Conservation (phyloP, 345 rosid genomes). For the Mangifera indica region DNA sequence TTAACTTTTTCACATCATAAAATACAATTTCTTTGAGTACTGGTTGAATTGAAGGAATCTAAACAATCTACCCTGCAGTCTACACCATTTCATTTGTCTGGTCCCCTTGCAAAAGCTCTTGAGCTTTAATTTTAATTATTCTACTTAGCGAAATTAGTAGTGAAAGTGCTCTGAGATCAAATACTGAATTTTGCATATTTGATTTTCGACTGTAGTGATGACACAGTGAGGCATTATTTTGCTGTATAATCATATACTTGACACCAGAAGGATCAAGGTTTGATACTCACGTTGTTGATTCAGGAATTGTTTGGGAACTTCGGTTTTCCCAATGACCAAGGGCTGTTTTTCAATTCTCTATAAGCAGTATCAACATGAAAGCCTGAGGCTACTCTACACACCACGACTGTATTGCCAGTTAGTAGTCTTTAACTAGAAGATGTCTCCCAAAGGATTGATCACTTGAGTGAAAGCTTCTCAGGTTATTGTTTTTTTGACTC, state of each 20-base stretch:
- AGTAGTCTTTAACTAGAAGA: slow-evolving; percentile 18
- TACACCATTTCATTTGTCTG: neutral
- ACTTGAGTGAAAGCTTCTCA: slow-evolving; percentile 15
- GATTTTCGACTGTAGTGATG: neutral
- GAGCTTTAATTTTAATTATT: neutral
- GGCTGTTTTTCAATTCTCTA: slow-evolving; percentile 6
- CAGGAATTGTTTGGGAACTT: slow-evolving; percentile 67
- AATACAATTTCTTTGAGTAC: neutral
- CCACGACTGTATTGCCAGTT: slow-evolving; percentile 4
- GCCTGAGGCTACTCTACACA: slow-evolving; percentile 13
- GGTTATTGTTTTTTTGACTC: slow-evolving; percentile 23
- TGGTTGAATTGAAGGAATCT: neutral
- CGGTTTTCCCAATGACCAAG: slow-evolving; percentile 49
- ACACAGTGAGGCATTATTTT: neutral
- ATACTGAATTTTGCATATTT: neutral
- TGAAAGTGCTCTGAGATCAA: neutral
- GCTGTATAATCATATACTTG: slow-evolving; percentile 9
- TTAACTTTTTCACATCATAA: neutral
- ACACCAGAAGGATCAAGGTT: neutral
- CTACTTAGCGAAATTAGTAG: neutral
- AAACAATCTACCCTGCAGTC: neutral
- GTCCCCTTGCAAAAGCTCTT: neutral
- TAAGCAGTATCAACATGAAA: slow-evolving; percentile 23
- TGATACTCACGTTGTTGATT: slow-evolving; percentile 6
- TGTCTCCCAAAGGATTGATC: slow-evolving; percentile 21